Evolutionary conservation across 768 basidiomycete genomes (phyloP).

Genomic region (Leccinellum rugosiceps): DNA sequence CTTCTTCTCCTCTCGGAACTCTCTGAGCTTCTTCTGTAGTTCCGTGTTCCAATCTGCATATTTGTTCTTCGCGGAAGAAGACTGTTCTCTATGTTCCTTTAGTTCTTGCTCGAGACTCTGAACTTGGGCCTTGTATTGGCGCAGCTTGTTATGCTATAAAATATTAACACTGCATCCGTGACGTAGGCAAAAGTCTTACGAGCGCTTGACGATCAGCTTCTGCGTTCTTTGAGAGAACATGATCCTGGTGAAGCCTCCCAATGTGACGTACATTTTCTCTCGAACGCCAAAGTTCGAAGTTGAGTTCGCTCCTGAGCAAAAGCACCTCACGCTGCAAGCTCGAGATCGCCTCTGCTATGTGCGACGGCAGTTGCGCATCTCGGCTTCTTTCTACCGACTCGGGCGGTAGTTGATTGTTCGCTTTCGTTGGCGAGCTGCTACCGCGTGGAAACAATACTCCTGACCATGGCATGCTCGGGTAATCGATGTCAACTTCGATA

Average conservation of each 20-base stretch:
- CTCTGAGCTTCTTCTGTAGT: slow-evolving; percentile 71
- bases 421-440: slow-evolving; percentile 27
- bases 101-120: slow-evolving; percentile 65
- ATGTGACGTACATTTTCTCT: slow-evolving; percentile 81
- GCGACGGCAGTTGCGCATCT: slow-evolving; percentile 36
- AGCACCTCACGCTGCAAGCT: slow-evolving; percentile 73
- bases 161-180: slow-evolving; percentile 5
- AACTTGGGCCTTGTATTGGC: slow-evolving; percentile 71
- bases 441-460: slow-evolving; percentile 39
- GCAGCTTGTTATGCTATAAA: slow-evolving; percentile 73
- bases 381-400: slow-evolving; percentile 15
- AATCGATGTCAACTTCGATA: slow-evolving; percentile 57
- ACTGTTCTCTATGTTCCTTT: slow-evolving; percentile 69
- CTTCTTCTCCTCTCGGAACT: slow-evolving; percentile 77
- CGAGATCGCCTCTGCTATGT: slow-evolving; percentile 64
- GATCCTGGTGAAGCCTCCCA: slow-evolving; percentile 73
- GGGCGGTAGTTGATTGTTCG: slow-evolving; percentile 11
- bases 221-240: slow-evolving; percentile 66
- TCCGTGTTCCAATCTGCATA: slow-evolving; percentile 83
- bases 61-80: slow-evolving; percentile 68
- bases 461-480: slow-evolving; percentile 52
- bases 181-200: slow-evolving; percentile 43
- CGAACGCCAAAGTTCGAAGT: slow-evolving; percentile 82
- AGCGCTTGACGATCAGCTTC: slow-evolving; percentile 81
- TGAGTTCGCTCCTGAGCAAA: slow-evolving; percentile 74